Base-by-base conservation (phyloP, 208 protist genomes). In the Trypanosoma cruzi region DNA sequence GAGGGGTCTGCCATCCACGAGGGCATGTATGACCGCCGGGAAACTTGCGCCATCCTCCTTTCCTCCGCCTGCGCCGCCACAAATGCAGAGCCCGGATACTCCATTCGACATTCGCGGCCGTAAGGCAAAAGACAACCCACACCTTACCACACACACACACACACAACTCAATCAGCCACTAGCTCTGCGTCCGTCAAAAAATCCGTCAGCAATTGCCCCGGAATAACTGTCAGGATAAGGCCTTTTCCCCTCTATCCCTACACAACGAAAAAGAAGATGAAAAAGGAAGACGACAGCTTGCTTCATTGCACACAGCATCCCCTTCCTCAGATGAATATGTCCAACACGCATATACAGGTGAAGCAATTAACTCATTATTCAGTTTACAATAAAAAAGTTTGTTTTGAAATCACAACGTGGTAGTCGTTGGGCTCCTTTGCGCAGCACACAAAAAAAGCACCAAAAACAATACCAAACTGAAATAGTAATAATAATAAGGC, bases 21-120 rank as follows among this genome's bases (percentile, higher is more conserved):
- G 4, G 64, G 64, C 31, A 68, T 52, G 37, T 68, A 68, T 24
- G 64, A 68, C 14, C 53, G 64, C 22, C 52, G 50, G 14, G 28
- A 18, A 22, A 52, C 20, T 24, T 46, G 49, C 22, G 4, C 53
- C 36, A 8, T 24, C 26, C 11, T 50, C 44, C 24, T 46, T 24
- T 52, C 36, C 3, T n/a, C 28, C 13, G 40, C 53, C 11, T 50
- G 50, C 6, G 3, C 24, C 10, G 64, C 32, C 18, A 53, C 31
- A 32, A 60, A 60, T 50, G 53, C 64, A 34, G 64, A 68, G n/a
- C 31, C 49, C 31, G 28, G 29, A 3, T 4, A 52, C 6, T 60
- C 37, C 64, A 68, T 68, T 36, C 4, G 26, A n/a, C 37, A 68
- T 59, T 52, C 48, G 57, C 24, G 36, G 36, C 36, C 10, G 36